Conservation (phyloP, 2,329 filamentous ascomycete genomes). For the Cladophialophora psammophila region DNA sequence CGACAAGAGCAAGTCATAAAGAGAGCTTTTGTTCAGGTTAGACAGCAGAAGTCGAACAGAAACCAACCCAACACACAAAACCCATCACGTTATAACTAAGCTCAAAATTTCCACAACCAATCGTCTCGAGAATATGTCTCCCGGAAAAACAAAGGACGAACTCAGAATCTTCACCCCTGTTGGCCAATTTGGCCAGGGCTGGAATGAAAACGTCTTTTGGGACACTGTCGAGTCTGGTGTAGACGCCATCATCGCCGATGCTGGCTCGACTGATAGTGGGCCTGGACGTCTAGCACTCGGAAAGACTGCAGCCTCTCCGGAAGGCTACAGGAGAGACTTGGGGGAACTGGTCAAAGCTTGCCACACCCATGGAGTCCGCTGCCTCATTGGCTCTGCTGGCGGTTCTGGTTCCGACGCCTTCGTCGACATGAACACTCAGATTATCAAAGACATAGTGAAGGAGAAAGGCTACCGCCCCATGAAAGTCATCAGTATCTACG, state of each 20-base stretch:
- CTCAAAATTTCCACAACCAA: too few species aligned
- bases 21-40: neutral
- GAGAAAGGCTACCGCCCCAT: conserved; percentile 43
- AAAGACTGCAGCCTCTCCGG: conserved; percentile 17
- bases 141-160: conserved; percentile 24
- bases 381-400: conserved; percentile 56
- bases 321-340: conserved; percentile 47
- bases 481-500: conserved; percentile 47
- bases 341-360: conserved; percentile 49
- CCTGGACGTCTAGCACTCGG: conserved; percentile 43
- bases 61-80: neutral
- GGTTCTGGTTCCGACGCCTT: conserved; percentile 57
- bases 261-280: conserved; percentile 45
- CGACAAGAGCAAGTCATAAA: neutral
- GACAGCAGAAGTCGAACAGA: neutral
- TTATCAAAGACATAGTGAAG: conserved; percentile 48
- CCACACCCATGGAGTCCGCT: conserved; percentile 46
- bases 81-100: neutral
- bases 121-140: conserved; percentile 12
- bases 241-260: conserved; percentile 45
- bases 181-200: conserved; percentile 27
- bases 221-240: conserved; percentile 26
- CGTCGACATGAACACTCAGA: conserved; percentile 49
- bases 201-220: conserved; percentile 24
- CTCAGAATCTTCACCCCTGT: conserved; percentile 30